Conservation (phyloP, 148 eudicot species). For the Diospyros lotus region DNA sequence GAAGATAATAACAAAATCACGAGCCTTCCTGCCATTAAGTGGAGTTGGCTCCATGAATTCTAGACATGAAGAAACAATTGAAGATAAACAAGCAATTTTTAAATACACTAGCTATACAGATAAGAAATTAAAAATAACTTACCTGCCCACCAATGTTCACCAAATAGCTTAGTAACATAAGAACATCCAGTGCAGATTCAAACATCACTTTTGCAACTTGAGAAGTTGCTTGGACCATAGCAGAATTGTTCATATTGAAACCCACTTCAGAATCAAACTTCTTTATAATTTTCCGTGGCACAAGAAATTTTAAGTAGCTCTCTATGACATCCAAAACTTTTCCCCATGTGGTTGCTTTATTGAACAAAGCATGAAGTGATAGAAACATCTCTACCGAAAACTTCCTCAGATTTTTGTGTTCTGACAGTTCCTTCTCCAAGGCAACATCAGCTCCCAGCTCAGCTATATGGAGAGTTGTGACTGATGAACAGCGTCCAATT, state of each 20-base stretch:
- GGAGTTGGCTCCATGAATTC: too few relatives aligned
- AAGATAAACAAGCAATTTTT: not conserved
- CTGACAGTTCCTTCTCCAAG: slow-evolving; percentile 63
- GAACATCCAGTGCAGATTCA: slow-evolving; percentile 75
- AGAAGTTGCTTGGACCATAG: slow-evolving; percentile 71
- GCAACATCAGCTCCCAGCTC: slow-evolving; percentile 72
- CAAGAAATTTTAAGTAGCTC: slow-evolving; percentile 66
- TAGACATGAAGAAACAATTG: not conserved
- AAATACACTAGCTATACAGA: not conserved
- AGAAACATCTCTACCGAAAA: slow-evolving; percentile 68
- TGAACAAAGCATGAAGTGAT: slow-evolving; percentile 56
- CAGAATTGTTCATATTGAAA: slow-evolving; percentile 41
- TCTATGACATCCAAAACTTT: slow-evolving; percentile 69
- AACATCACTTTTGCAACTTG: slow-evolving; percentile 87
- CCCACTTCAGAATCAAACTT: slow-evolving; percentile 39
- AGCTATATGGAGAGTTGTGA: slow-evolving; percentile 41
- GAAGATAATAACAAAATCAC: too few relatives aligned
- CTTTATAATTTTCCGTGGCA: slow-evolving; percentile 60
- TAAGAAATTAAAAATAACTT: slow-evolving; percentile 9
- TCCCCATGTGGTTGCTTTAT: slow-evolving; percentile 65
- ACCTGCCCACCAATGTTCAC: slow-evolving; percentile 86
- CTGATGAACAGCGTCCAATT: slow-evolving; percentile 54
- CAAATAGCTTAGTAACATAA: slow-evolving; percentile 69
- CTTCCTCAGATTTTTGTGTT: slow-evolving; percentile 69
- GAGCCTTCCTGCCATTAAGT: too few relatives aligned